phyloP scores from a whole-genome alignment of 306 rosid species.

The Clitoria ternatea region DNA sequence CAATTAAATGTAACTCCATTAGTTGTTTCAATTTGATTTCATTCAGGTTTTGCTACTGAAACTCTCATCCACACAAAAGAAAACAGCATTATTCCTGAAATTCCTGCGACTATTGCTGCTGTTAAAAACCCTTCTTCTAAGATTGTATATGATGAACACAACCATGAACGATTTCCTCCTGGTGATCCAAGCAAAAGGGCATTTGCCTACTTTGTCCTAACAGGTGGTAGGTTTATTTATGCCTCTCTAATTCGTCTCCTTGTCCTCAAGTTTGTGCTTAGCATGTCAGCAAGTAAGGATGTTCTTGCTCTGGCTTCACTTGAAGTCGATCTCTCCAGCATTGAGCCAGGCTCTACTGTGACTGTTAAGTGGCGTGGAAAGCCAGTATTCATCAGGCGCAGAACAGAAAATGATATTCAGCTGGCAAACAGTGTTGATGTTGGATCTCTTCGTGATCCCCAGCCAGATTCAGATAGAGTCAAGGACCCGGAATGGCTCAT shows the following conservation, averaged over 20 bases:
- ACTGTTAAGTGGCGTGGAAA: slow-evolving; percentile 93
- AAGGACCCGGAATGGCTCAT: slow-evolving; percentile 85
- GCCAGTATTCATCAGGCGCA: slow-evolving; percentile 85
- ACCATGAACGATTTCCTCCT: slow-evolving; percentile 75
- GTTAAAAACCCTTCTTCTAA: slow-evolving; percentile 68
- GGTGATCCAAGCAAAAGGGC: slow-evolving; percentile 95
- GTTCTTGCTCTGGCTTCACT: slow-evolving; percentile 86
- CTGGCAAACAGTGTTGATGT: slow-evolving; percentile 74
- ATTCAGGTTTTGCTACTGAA: slow-evolving; percentile 63
- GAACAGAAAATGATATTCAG: slow-evolving; percentile 72
- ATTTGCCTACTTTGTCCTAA: slow-evolving; percentile 80
- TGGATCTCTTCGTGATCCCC: slow-evolving; percentile 77
- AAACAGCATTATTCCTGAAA: slow-evolving; percentile 42
- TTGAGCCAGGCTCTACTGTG: slow-evolving; percentile 75
- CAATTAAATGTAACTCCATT: not conserved
- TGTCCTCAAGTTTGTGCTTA: slow-evolving; percentile 74
- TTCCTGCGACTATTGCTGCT: slow-evolving; percentile 63
- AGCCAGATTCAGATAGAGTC: slow-evolving; percentile 64
- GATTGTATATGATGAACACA: slow-evolving; percentile 67
- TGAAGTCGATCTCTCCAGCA: slow-evolving; percentile 84
- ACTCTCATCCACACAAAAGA: slow-evolving; percentile 42
- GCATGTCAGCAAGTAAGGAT: slow-evolving; percentile 93
- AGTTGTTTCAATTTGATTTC: not conserved
- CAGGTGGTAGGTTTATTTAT: slow-evolving; percentile 79
- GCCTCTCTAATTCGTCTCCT: slow-evolving; percentile 80